Percentiles rank a stretch among this genome's conserved stretches.
Conservation (phyloP, 768 basidiomycete species). For the Lentinus tigrinus region DNA sequence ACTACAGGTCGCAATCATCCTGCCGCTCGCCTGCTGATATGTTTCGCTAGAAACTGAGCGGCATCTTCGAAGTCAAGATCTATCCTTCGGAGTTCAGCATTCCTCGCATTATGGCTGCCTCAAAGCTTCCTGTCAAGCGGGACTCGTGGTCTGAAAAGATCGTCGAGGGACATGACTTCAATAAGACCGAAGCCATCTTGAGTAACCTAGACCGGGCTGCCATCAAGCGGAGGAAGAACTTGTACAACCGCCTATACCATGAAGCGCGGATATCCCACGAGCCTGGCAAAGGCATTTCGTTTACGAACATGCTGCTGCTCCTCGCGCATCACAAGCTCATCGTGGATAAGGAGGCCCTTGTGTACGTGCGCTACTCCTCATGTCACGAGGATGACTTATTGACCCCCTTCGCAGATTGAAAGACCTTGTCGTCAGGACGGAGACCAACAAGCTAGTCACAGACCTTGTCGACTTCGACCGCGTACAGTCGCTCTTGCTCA, state of each 20-base stretch:
- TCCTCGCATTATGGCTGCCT: conserved; percentile 53
- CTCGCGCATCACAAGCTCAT: conserved; percentile 92
- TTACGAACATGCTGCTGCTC: conserved; percentile 84
- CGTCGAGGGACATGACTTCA: conserved; percentile 59
- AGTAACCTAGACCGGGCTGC: conserved; percentile 60
- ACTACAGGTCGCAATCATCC: conserved; percentile 37
- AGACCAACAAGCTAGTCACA: conserved; percentile 75
- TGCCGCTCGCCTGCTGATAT: conserved; percentile 13
- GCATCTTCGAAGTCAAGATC: conserved; percentile 85
- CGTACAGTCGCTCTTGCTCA: conserved; percentile 76
- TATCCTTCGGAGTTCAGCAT: conserved; percentile 73
- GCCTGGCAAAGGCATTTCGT: conserved; percentile 79
- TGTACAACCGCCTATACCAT: conserved; percentile 79
- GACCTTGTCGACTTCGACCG: conserved; percentile 85
- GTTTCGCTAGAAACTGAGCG: conserved; percentile 64
- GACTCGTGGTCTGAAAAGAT: conserved; percentile 34
- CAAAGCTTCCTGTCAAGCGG: conserved; percentile 38
- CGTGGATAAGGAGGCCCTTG: conserved; percentile 82
- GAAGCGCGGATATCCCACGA: conserved; percentile 79
- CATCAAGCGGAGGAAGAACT: conserved; percentile 63
- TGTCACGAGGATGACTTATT: neutral
- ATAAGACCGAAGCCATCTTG: conserved; percentile 57
- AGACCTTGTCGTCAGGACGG: conserved; percentile 74
- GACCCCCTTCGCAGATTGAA: conserved; percentile 54
- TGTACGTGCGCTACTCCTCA: conserved; percentile 49